A percentile compares a stretch with the other conserved stretches of the same genome.
These are phyloP conservation scores for Sclerotiophoma versabilis DNA, from an alignment of 2,329 filamentous ascomycete species.

Conservation along the genomic window DNA sequence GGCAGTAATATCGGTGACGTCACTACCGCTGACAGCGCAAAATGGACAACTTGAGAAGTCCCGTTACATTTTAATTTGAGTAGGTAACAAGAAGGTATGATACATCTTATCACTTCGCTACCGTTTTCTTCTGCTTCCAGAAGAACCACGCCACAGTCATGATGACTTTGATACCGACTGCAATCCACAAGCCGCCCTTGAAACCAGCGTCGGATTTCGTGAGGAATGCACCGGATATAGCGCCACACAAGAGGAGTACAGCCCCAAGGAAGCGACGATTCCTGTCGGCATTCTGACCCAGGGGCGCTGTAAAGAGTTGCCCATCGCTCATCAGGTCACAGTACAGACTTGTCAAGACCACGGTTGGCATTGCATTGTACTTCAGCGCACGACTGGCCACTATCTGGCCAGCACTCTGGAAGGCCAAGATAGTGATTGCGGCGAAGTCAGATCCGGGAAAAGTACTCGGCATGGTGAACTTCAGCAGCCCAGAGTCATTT, in stretches of 20 bases:
- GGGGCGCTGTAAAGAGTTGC: conserved; percentile 51
- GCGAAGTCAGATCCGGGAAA: conserved; percentile 51
- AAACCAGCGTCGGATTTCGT: conserved; percentile 43
- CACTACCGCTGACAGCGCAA: too few relatives aligned
- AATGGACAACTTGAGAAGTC: too few relatives aligned
- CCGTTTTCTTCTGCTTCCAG: conserved; percentile 12
- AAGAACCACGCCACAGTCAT: conserved; percentile 16
- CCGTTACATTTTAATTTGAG: too few relatives aligned
- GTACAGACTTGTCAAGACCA: conserved; percentile 63
- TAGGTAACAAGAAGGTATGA: too few relatives aligned
- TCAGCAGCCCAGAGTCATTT: conserved; percentile 46
- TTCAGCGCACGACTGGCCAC: conserved; percentile 59
- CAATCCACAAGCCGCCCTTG: conserved; percentile 24
- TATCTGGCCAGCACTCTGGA: conserved; percentile 63
- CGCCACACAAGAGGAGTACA: conserved; percentile 57
- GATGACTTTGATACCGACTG: conserved; percentile 3
- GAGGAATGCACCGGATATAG: conserved; percentile 59
- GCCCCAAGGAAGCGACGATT: conserved; percentile 58
- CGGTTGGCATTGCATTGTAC: conserved; percentile 62
- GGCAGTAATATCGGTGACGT: too few relatives aligned
- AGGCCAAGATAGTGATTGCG: conserved; percentile 54
- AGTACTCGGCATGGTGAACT: conserved; percentile 32
- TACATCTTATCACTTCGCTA: background rate
- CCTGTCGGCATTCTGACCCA: conserved; percentile 57
- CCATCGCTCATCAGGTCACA: conserved; percentile 62